Conservation (phyloP, 352 stramenopile genomes). For the Elongisporangium anandrum region DNA sequence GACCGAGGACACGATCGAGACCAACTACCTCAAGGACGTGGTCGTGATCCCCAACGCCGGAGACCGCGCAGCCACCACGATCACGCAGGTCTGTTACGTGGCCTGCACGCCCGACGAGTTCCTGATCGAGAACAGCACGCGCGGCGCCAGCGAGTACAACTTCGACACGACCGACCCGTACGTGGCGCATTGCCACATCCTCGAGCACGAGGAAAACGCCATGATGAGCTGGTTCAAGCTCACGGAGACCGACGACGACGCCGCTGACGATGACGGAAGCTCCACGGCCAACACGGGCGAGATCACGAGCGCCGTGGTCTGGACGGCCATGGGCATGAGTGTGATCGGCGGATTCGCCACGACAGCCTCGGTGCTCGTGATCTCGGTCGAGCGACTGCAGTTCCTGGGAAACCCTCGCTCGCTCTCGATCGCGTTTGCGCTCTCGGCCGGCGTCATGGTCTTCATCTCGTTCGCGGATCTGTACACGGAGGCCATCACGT, state of each 20-base stretch:
- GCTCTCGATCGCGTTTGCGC: constrained; percentile 47
- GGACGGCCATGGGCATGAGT: constrained; percentile 65
- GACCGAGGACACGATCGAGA: constrained; percentile 52
- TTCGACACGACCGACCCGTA: constrained; percentile 72
- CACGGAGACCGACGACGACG: constrained; percentile 35
- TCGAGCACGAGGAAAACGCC: constrained; percentile 74
- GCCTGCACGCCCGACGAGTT: constrained; percentile 71
- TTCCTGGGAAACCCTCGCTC: constrained; percentile 44
- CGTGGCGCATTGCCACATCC: constrained; percentile 72
- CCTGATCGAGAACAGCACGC: constrained; percentile 41
- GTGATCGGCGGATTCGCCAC: constrained; percentile 61
- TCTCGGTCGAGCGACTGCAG: constrained; percentile 46
- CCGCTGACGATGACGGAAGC: constrained; percentile 34
- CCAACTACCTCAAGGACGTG: constrained; percentile 69
- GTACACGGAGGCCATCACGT: constrained; percentile 42
- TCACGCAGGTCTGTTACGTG: constrained; percentile 75
- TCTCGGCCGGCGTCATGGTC: constrained; percentile 70
- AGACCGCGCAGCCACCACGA: constrained; percentile 21
- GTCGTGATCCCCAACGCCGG: constrained; percentile 62
- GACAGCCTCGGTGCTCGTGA: constrained; percentile 49
- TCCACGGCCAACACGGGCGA: constrained; percentile 17
- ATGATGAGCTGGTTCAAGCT: constrained; percentile 74
- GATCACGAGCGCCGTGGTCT: constrained; percentile 44
- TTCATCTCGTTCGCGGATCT: constrained; percentile 65
- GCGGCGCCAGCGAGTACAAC: constrained; percentile 46